phyloP scores from a whole-genome alignment of 2,329 filamentous ascomycete genomes.

The Colletotrichum cordylinicola region DNA sequence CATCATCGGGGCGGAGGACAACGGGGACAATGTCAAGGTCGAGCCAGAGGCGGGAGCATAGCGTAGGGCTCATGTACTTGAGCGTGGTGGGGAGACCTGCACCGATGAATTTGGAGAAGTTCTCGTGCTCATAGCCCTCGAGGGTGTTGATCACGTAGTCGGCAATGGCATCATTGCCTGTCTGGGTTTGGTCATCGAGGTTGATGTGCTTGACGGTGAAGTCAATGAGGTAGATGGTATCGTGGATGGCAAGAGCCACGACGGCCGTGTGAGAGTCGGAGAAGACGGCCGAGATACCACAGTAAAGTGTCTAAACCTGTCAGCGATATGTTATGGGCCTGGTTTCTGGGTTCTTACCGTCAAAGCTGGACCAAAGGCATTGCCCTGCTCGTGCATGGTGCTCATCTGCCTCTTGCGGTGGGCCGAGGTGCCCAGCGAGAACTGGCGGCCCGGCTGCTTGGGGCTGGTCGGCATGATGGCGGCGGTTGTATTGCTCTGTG shows the following conservation, averaged over 20 bases:
- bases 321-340: background rate
- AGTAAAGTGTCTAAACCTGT: constrained; percentile 58
- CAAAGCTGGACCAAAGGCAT: constrained; percentile 49
- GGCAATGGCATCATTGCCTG: constrained; percentile 54
- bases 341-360: constrained; percentile 39
- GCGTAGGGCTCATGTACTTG: constrained; percentile 63
- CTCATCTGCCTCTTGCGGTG: constrained; percentile 54
- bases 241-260: constrained; percentile 73
- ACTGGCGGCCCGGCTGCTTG: constrained; percentile 36
- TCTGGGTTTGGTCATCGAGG: constrained; percentile 43
- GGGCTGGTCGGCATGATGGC: background rate
- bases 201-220: constrained; percentile 68
- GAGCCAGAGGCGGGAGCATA: constrained; percentile 76
- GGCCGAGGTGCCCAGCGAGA: constrained; percentile 49
- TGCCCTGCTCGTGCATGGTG: constrained; percentile 46
- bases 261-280: constrained; percentile 57
- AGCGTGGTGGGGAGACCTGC: constrained; percentile 70
- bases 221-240: constrained; percentile 77
- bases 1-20: constrained; percentile 59
- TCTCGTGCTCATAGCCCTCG: constrained; percentile 64
- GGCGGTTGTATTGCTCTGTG: background rate
- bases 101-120: constrained; percentile 77
- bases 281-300: constrained; percentile 65
- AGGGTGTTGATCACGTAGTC: constrained; percentile 66
- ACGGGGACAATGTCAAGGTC: constrained; percentile 80